Base-by-base conservation (phyloP, 1,284 basidiomycete species). In the Naganishia liquefaciens region DNA sequence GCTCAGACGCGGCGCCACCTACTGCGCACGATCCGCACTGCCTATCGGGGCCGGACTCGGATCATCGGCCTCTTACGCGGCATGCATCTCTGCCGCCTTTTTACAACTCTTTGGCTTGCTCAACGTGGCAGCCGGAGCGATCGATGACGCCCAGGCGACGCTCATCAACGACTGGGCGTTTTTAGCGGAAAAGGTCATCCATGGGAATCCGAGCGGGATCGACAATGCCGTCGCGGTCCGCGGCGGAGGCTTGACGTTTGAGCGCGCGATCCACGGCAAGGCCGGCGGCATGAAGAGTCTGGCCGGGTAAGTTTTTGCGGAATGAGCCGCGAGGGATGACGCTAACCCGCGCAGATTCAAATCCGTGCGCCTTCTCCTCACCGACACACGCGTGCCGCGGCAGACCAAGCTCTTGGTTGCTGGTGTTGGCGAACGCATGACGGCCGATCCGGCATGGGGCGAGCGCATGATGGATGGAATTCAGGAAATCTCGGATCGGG, bases 21-120 rank as follows among this genome's bases (percentile, higher is more conserved):
- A 95, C 74, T 85, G 87, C 37, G 84, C 89, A 46, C 91, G 95
- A 54, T 89, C 93, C 44, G 90, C 92, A n/a, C 84, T 99, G 11
- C 96, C 96, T n/a, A 89, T 99, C 68, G 90, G 93, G n/a, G 96
- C 96, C 9, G 96, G 96, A 46, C 87, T 99, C 52, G 96, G 96
- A 33, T 98, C 95, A 17, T 97, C 93, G 25, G 96, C 96, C 1
- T 93, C 96, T 7, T 96, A 90, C 80, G 95, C 92, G 5, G 86
- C 88, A 17, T 96, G 93, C 76, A 82, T 91, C 46, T 87, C 93
- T 4, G 87, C 90, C 0, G 82, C 91, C 4, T 82, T 97, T 51
- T 85, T 97, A 52, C 82, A 73, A 25, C 86, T 94, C 68, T 99
- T 96, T 80, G 40, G 82, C 81, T 67, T 79, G 72, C 71, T 73